Percentiles rank a stretch among this genome's conserved stretches.
Evolutionary conservation across 192 early-diverging fungal genomes (phyloP).

Genomic region (Backusella australiensis): DNA sequence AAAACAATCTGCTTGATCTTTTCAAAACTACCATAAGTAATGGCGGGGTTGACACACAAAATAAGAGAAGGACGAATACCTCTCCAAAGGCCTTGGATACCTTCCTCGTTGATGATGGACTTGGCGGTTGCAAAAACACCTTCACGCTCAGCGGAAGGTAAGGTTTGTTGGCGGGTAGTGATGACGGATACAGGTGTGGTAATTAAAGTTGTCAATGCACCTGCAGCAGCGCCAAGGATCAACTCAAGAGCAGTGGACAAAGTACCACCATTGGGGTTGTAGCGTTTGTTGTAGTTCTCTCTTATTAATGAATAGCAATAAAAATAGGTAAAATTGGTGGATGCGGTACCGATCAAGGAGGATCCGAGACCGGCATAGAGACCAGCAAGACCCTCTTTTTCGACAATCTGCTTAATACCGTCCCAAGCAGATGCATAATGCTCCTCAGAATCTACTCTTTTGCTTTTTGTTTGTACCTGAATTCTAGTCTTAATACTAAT

Average conservation of each 20-base stretch:
- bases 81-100: slow-evolving; percentile 82
- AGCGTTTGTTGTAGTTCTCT: slow-evolving; percentile 47
- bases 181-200: slow-evolving; percentile 94
- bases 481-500: slow-evolving; percentile 91
- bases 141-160: slow-evolving; percentile 59
- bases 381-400: slow-evolving; percentile 80
- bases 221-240: slow-evolving; percentile 85
- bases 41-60: slow-evolving; percentile 92
- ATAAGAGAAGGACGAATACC: slow-evolving; percentile 92
- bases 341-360: slow-evolving; percentile 75
- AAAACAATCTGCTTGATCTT: slow-evolving; percentile 62
- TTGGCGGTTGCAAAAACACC: slow-evolving; percentile 61
- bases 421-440: slow-evolving; percentile 68
- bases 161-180: slow-evolving; percentile 93
- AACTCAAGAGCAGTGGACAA: slow-evolving; percentile 87
- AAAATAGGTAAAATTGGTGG: slow-evolving; percentile 84
- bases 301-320: slow-evolving; percentile 81
- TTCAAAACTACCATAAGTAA: slow-evolving; percentile 97
- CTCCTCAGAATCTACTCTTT: slow-evolving; percentile 26
- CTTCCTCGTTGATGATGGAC: slow-evolving; percentile 77
- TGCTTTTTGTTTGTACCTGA: slow-evolving; percentile 79
- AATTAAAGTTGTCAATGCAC: slow-evolving; percentile 82
- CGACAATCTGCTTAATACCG: slow-evolving; percentile 81
- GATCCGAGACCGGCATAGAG: slow-evolving; percentile 89
- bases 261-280: slow-evolving; percentile 42